Percentiles rank a stretch among this genome's conserved stretches.
Evolutionary conservation across 805 yeast genomes (phyloP).

Genomic region (Metschnikowia cubensis): DNA sequence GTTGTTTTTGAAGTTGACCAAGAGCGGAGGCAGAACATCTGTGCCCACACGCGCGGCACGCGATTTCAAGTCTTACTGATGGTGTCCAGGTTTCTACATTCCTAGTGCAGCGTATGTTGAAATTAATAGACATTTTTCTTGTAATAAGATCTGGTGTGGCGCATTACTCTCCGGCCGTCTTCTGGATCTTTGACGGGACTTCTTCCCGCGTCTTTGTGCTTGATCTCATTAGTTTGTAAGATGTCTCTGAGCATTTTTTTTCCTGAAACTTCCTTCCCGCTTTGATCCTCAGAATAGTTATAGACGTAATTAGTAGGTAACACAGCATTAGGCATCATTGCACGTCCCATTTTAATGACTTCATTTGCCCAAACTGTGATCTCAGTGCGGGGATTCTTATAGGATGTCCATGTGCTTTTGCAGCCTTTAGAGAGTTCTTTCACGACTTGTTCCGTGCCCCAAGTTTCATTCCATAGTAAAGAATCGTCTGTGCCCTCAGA

Average conservation of each 20-base stretch:
- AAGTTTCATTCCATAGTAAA: slow-evolving; percentile 52
- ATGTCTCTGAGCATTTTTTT: slow-evolving; percentile 34
- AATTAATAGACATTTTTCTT: slow-evolving; percentile 19
- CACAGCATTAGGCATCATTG: slow-evolving; percentile 54
- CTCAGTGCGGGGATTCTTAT: slow-evolving; percentile 49
- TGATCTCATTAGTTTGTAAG: slow-evolving; percentile 13
- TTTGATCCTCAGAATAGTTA: slow-evolving; percentile 17
- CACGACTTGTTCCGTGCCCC: slow-evolving; percentile 62
- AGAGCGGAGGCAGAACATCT: slow-evolving; percentile 3
- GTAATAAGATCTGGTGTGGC: slow-evolving; percentile 39
- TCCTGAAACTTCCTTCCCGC: slow-evolving; percentile 4
- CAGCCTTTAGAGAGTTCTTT: slow-evolving; percentile 68
- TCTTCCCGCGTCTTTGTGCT: slow-evolving; percentile 5
- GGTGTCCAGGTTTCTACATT: slow-evolving; percentile 7
- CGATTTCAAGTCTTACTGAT: neutral
- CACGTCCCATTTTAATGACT: slow-evolving; percentile 56
- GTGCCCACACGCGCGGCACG: slow-evolving; percentile 3
- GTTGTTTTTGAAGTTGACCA: neutral
- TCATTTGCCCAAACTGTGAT: slow-evolving; percentile 62
- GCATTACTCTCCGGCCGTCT: slow-evolving; percentile 25
- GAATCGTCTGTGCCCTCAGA: slow-evolving; percentile 21
- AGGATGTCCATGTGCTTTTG: slow-evolving; percentile 59
- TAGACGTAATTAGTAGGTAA: slow-evolving; percentile 37
- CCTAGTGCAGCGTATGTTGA: neutral
- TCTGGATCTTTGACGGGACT: slow-evolving; percentile 27